phyloP scores from a whole-genome alignment of 805 yeast genomes.

The Suhomyces sp. region DNA sequence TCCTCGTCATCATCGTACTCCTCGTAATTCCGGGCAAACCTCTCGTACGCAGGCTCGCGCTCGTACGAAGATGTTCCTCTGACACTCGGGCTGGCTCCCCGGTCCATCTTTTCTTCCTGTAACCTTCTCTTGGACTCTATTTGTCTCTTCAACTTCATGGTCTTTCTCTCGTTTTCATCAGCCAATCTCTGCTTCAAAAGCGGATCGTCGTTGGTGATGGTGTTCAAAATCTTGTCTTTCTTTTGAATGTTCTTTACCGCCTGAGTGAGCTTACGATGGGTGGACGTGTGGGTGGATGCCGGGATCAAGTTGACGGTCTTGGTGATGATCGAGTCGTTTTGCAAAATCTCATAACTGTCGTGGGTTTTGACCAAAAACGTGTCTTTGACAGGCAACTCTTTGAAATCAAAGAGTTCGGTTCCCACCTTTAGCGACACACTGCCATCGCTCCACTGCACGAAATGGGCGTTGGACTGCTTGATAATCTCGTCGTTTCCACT shows the following conservation, averaged over 20 bases:
- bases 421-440: constrained; percentile 82
- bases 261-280: constrained; percentile 76
- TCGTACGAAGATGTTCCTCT: constrained; percentile 12
- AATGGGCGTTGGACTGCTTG: constrained; percentile 85
- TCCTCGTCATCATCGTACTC: constrained; percentile 37
- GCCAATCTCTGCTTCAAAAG: constrained; percentile 62
- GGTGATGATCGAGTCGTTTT: constrained; percentile 60
- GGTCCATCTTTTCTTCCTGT: constrained; percentile 58
- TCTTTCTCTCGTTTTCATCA: constrained; percentile 59
- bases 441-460: constrained; percentile 95
- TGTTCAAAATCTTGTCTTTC: constrained; percentile 48
- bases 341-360: constrained; percentile 67
- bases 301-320: constrained; percentile 78
- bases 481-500: constrained; percentile 67
- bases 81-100: constrained; percentile 36
- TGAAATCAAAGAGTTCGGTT: constrained; percentile 78
- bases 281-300: constrained; percentile 80
- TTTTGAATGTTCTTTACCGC: constrained; percentile 55
- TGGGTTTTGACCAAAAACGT: constrained; percentile 70
- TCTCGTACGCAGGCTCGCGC: constrained; percentile 36
- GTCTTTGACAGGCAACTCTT: constrained; percentile 61
- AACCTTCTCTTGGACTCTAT: constrained; percentile 56
- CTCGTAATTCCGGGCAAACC: constrained; percentile 37
- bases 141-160: constrained; percentile 62
- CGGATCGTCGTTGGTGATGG: constrained; percentile 63